Percentiles rank a stretch among this genome's conserved stretches.
Conservation (phyloP, 2,329 filamentous ascomycete species). For the Mariannaea sp. region DNA sequence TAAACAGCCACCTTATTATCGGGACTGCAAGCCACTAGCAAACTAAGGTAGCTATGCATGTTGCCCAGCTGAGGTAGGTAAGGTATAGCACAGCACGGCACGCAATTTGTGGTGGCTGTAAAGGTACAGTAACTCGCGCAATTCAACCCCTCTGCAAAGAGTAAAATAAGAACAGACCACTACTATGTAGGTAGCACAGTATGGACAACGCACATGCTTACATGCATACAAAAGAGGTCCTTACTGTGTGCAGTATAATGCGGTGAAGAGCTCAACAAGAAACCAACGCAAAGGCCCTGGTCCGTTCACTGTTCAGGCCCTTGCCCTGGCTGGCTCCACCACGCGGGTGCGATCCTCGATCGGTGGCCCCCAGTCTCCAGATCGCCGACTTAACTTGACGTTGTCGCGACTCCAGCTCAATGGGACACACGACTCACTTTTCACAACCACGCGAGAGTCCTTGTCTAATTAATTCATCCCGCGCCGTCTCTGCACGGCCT, state of each 20-base stretch:
- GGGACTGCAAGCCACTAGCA: not conserved
- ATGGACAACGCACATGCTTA: too few species aligned
- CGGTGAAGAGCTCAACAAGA: too few species aligned
- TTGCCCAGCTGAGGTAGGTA: too few species aligned
- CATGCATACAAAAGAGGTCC: too few species aligned
- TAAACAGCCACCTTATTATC: not conserved
- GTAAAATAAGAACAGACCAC: too few species aligned
- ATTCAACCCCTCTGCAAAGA: not conserved
- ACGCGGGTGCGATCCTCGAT: conserved; percentile 1
- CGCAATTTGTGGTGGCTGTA: too few species aligned
- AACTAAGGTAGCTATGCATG: too few species aligned
- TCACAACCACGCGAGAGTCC: conserved; percentile 9
- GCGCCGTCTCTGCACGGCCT: conserved; percentile 12
- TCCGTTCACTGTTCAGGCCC: not conserved
- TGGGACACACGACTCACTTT: not conserved
- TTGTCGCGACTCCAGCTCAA: conserved; percentile 2
- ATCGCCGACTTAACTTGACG: conserved; percentile 14
- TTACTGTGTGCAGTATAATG: too few species aligned
- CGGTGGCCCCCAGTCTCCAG: conserved; percentile 8
- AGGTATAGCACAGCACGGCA: too few species aligned
- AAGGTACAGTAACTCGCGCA: too few species aligned
- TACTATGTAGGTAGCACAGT: too few species aligned
- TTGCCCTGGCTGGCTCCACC: not conserved
- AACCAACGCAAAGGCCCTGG: not conserved
- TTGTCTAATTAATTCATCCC: conserved; percentile 27